Base-by-base conservation (phyloP, 1,139 yeast species). In the Meyerozyma carpophila region DNA sequence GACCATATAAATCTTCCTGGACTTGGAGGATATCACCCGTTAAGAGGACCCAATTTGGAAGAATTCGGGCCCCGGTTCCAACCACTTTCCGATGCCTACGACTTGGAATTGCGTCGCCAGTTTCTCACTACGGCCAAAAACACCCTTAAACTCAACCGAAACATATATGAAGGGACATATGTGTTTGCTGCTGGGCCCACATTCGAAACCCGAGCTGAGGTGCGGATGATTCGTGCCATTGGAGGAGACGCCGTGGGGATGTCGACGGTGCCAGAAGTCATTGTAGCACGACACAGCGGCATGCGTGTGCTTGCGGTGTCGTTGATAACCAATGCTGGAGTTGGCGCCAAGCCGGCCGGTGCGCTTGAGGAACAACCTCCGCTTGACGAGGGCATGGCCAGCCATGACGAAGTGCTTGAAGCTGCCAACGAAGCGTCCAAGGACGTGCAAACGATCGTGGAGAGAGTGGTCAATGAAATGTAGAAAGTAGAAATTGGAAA, bases 211-310 rank as follows among this genome's bases (percentile, higher is more conserved):
- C 74, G 97, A 54, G 96, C 98, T 0, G 98, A 93, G 64, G 85
- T 85, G n/a, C 73, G 96, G 47, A 75, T 83, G 74, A 70, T 91
- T 40, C 67, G 81, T 49, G 55, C 70, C 9, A 54, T 86, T 39
- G 98, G 98, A 7, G 97, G 90, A 40, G 97, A 93, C 63, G 88
- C 95, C 0, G 98, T 91, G 5, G 98, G 98, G 3, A 93, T 93
- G 98, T 86, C 96, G 47, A 93, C 98, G 0, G 97, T 91, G 31
- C 97, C 98, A 0, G 98, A 93, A 63, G 95, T 89, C 2, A 80
- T 90, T 50, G 84, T 88, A 11, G 98, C 96, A 3, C 82, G 96
- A 58, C 98, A 93, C 62, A 77, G 84, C 46, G 95, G 90, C 0
- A 63, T 94, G 66, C 74, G 73, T 50, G 95, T 89, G 4, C 69